A percentile compares a stretch with the other conserved stretches of the same genome.
Evolutionary conservation across 352 stramenopile genomes (phyloP).

Genomic region (Elongisporangium undulatum): DNA sequence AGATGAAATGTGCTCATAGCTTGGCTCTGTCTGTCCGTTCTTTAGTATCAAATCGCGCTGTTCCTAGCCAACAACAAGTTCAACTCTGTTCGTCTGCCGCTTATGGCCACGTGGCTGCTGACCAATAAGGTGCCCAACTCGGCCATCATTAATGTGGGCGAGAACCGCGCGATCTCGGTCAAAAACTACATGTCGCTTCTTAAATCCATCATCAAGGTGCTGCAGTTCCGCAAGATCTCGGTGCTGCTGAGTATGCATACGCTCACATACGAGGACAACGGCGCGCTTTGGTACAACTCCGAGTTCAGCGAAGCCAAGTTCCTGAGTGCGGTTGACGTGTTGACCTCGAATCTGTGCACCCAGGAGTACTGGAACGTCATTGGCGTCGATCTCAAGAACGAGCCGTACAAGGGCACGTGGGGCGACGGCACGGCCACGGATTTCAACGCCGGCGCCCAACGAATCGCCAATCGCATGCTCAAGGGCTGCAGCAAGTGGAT

Average conservation of each 20-base stretch:
- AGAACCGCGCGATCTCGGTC: constrained; percentile 60
- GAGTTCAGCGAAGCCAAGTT: constrained; percentile 36
- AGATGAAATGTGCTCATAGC: too few relatives aligned
- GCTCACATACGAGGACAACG: constrained; percentile 34
- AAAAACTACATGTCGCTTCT: constrained; percentile 46
- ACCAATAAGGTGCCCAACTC: constrained; percentile 47
- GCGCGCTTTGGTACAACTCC: constrained; percentile 42
- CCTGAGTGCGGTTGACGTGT: constrained; percentile 36
- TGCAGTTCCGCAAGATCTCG: constrained; percentile 52
- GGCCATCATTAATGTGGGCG: constrained; percentile 38
- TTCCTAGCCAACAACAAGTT: constrained; percentile 76
- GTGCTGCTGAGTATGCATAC: constrained; percentile 65
- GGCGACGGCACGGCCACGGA: constrained; percentile 35
- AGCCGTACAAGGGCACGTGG: constrained; percentile 44
- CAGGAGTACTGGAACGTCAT: constrained; percentile 75
- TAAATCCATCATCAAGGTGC: constrained; percentile 43
- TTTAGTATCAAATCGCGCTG: constrained; percentile 59
- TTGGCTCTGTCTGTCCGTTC: neutral
- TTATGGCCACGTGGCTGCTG: constrained; percentile 57
- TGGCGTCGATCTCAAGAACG: constrained; percentile 68
- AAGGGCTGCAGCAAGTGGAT: constrained; percentile 60
- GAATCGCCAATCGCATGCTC: constrained; percentile 61
- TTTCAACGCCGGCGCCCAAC: constrained; percentile 37
- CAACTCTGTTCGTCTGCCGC: constrained; percentile 64
- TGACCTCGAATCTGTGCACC: constrained; percentile 45